phyloP scores from a whole-genome alignment of 371 early-diverging fungal species.

The Mortierella sp. region DNA sequence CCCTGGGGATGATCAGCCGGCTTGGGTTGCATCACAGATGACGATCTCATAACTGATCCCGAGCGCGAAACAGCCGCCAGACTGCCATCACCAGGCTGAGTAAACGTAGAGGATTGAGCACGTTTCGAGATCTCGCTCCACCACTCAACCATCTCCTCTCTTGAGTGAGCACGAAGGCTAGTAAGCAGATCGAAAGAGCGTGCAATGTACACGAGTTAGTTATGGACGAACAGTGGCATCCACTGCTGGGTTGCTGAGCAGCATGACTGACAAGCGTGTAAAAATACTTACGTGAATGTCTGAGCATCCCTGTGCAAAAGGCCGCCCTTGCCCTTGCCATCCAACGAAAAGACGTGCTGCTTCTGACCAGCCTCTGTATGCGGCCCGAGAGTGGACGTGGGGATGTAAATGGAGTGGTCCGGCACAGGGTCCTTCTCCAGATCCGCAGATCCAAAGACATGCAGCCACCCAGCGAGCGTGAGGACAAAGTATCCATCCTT shows the following conservation, averaged over 20 bases:
- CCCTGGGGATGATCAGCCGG: slow-evolving; percentile 12
- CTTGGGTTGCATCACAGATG: slow-evolving; percentile 17
- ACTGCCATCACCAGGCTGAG: slow-evolving; percentile 30
- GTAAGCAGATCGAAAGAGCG: neutral
- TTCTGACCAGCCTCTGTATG: slow-evolving; percentile 42
- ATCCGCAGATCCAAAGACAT: slow-evolving; percentile 43
- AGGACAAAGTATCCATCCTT: slow-evolving; percentile 51
- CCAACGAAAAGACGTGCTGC: slow-evolving; percentile 50
- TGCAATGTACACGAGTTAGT: no score
- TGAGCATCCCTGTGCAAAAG: slow-evolving; percentile 47
- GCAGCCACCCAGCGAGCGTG: slow-evolving; percentile 43
- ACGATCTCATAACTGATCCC: slow-evolving; percentile 29
- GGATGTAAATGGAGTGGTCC: slow-evolving; percentile 46
- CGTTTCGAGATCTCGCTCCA: slow-evolving; percentile 52
- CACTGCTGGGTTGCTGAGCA: no score
- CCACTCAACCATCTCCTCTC: slow-evolving; percentile 53
- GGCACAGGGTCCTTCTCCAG: slow-evolving; percentile 30
- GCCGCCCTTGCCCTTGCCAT: slow-evolving; percentile 51
- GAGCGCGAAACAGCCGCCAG: slow-evolving; percentile 28
- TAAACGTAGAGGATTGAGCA: slow-evolving; percentile 36
- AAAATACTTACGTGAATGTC: slow-evolving; percentile 43
- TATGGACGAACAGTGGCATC: no score
- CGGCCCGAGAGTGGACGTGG: slow-evolving; percentile 38
- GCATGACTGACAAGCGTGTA: no score
- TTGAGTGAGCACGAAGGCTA: slow-evolving; percentile 44